Conservation (phyloP, 73 alveolate species). For the Paramecium tetraurelia region DNA sequence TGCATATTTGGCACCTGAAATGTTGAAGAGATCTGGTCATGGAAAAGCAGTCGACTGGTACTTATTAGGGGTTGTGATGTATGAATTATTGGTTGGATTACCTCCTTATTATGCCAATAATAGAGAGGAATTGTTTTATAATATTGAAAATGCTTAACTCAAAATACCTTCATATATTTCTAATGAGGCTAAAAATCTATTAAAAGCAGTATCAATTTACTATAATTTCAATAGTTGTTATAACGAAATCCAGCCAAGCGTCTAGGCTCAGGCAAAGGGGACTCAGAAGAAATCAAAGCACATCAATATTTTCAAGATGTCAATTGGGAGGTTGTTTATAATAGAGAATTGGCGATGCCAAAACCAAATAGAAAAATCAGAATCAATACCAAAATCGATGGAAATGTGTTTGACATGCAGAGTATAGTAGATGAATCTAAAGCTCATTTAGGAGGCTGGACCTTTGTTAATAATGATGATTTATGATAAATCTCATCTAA, state of each 20-base stretch:
- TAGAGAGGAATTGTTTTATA: conserved; percentile 80
- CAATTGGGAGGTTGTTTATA: conserved; percentile 80
- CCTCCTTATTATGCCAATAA: conserved; percentile 95
- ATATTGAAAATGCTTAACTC: conserved; percentile 79
- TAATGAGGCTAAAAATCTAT: conserved; percentile 65
- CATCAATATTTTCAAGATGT: conserved; percentile 83
- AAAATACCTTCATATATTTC: conserved; percentile 71
- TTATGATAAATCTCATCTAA: neutral
- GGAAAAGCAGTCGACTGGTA: conserved; percentile 98
- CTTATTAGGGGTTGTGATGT: conserved; percentile 92
- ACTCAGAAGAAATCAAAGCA: conserved; percentile 86
- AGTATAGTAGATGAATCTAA: conserved; percentile 43
- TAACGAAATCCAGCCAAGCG: conserved; percentile 92
- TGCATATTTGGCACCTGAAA: conserved; percentile 97
- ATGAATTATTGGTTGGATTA: conserved; percentile 93
- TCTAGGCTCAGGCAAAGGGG: conserved; percentile 92
- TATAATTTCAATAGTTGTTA: conserved; percentile 72
- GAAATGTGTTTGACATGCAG: conserved; percentile 54
- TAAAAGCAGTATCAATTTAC: conserved; percentile 57
- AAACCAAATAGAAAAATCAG: conserved; percentile 54
- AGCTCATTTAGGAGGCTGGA: conserved; percentile 61
- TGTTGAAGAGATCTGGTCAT: conserved; percentile 94
- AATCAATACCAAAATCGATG: conserved; percentile 51
- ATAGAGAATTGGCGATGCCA: conserved; percentile 49
- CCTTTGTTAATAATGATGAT: conserved; percentile 54